Conservation (phyloP, 2,329 filamentous ascomycete species). For the Pseudogymnoascus sp. region DNA sequence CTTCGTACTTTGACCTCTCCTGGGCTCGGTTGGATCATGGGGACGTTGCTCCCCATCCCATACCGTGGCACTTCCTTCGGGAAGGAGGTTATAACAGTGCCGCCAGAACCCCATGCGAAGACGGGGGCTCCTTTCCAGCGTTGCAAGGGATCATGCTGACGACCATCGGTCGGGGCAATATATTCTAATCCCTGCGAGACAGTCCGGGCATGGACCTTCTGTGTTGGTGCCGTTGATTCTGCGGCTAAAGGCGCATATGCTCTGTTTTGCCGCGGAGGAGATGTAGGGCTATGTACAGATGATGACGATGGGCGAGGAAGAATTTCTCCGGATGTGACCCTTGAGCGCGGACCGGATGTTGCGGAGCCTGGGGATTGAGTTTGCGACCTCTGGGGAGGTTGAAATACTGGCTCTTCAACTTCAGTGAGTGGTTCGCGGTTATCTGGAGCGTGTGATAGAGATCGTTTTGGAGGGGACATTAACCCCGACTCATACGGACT, state of each 20-base stretch:
- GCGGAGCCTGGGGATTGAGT: conserved; percentile 52
- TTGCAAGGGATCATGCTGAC: conserved; percentile 67
- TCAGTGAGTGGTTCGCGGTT: conserved; percentile 13
- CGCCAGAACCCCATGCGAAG: conserved; percentile 81
- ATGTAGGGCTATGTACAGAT: conserved; percentile 33
- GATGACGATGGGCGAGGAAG: conserved; percentile 37
- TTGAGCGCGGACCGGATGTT: conserved; percentile 41
- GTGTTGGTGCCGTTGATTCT: conserved; percentile 10
- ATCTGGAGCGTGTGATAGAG: conserved; percentile 32
- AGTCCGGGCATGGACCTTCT: conserved; percentile 36
- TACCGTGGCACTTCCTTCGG: conserved; percentile 85
- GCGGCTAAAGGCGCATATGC: conserved; percentile 11
- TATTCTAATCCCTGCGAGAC: conserved; percentile 49
- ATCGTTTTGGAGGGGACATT: conserved; percentile 49
- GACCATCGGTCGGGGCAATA: conserved; percentile 55
- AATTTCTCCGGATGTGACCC: not conserved
- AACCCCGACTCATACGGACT: conserved; percentile 32
- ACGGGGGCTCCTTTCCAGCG: conserved; percentile 87
- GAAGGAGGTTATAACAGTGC: conserved; percentile 73
- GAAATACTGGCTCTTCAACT: conserved; percentile 23
- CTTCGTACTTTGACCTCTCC: conserved; percentile 75
- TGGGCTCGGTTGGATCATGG: conserved; percentile 72
- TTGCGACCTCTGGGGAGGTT: conserved; percentile 45
- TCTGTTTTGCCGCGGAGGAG: conserved; percentile 14
- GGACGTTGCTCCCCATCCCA: conserved; percentile 55